Evolutionary conservation across 495 filamentous ascomycete genomes (phyloP), one percentile per base, ranked within the genome.

Genomic region (Hyaloscypha finlandica): DNA sequence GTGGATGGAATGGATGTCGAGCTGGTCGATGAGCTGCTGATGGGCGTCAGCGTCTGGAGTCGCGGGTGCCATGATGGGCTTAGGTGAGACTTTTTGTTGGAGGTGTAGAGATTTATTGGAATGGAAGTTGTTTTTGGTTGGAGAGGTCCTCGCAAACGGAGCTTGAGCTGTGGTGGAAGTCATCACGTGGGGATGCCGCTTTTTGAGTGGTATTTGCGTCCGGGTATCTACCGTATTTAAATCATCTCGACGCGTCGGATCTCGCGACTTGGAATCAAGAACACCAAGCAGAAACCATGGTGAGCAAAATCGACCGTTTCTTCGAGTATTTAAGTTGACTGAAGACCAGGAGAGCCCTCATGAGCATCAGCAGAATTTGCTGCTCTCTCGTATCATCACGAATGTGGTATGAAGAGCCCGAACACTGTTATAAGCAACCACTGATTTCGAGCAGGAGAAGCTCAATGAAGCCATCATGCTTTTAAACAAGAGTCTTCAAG

Each of bases 301-400:
- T 73, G 52, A 60, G 63, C 35, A 8, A 16, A 29, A 0, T 14
- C 8, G 53, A 52, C 30, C 31, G 32, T 25, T 30, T 25, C 39
- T 55, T 31, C 37, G 5, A 58, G 45, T 4, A 14, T 16, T 45
- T 20, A 19, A 48, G 35, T 31, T 65, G 29, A 65, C 32, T 37
- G 53, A 16, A 19, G 3, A 20, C 37, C 71, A 97, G 95, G 95
- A 99, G 77, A 95, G 91, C 74, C 95, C 95, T 56, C 95, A 99
- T 75, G 95, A 99, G 75, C 92, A 97, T 75, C 95, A 98, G 81
- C 95, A 99, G 83, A 93, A 89, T 69, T 81, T 97, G 57, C 85
- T 99, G 60, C 84, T 99, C 29, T 94, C 92, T 11, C 92, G 95
- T 55, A 97, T 99, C 81, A 97, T 97, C 79, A 95, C 89, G 74